Evolutionary conservation across 208 protist genomes (phyloP).

Genomic region (Strigomonas culicis): DNA sequence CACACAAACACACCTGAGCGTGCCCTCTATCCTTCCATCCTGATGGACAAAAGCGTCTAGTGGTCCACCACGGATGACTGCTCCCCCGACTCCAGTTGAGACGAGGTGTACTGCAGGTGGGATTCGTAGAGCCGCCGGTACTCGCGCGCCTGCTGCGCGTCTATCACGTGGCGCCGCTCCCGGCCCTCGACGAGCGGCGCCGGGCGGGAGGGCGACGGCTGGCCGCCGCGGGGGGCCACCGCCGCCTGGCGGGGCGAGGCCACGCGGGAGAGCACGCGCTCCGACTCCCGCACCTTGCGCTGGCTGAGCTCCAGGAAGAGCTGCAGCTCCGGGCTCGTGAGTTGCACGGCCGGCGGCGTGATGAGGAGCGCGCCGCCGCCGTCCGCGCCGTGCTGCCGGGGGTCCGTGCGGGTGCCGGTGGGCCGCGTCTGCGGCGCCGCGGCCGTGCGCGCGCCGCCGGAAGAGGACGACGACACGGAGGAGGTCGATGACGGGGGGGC

Average conservation of each 20-base stretch:
- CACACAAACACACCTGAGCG: no score
- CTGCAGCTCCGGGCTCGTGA: conserved; percentile 60
- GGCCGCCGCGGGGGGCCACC: background rate
- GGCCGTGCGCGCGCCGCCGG: no score
- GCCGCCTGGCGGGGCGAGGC: background rate
- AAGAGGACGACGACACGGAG: background rate
- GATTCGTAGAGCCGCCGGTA: background rate
- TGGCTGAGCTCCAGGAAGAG: conserved; percentile 60
- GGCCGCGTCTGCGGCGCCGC: no score
- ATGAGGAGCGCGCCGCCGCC: background rate
- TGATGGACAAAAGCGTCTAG: no score
- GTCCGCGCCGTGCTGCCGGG: background rate
- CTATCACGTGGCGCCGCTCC: no score
- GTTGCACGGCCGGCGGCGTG: conserved; percentile 10
- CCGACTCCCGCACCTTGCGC: conserved; percentile 58
- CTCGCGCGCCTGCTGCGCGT: background rate
- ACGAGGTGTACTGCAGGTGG: background rate
- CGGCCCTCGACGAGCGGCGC: no score
- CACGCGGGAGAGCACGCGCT: conserved; percentile 37
- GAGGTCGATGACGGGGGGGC: background rate
- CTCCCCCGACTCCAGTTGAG: no score
- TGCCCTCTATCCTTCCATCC: no score
- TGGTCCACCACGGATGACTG: no score
- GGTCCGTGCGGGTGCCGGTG: background rate
- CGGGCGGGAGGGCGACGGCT: background rate